Evolutionary conservation across 2,329 filamentous ascomycete species (phyloP).

Genomic region (Colletotrichum australisinense): DNA sequence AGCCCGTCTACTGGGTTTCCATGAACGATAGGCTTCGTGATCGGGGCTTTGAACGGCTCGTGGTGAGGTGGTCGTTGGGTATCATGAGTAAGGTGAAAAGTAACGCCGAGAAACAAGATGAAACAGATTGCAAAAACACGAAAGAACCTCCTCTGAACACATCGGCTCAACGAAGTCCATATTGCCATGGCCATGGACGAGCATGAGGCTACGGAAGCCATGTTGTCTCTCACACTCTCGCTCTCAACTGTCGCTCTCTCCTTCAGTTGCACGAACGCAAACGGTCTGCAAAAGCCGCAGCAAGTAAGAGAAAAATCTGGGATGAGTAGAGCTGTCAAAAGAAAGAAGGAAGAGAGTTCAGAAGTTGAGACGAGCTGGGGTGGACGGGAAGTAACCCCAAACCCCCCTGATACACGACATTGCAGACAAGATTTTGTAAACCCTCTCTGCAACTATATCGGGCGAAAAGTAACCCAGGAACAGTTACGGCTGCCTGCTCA

Average conservation of each 20-base stretch:
- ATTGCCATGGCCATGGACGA: neutral
- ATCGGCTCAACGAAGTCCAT: conserved; percentile 21
- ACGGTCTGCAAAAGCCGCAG: neutral
- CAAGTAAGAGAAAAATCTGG: neutral
- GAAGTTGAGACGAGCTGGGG: conserved; percentile 27
- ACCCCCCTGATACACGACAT: conserved; percentile 11
- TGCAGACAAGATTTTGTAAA: neutral
- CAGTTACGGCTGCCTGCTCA: neutral
- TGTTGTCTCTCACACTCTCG: neutral
- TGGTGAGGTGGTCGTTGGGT: conserved; percentile 20
- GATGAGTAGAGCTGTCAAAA: conserved; percentile 10
- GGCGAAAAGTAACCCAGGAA: neutral
- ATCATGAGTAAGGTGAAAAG: conserved; percentile 10
- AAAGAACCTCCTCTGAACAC: conserved; percentile 18
- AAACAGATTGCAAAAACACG: conserved; percentile 19
- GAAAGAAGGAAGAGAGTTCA: conserved; percentile 18
- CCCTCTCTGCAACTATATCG: neutral
- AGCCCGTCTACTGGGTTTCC: conserved; percentile 22
- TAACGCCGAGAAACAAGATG: conserved; percentile 14
- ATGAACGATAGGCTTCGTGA: conserved; percentile 29
- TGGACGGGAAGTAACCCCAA: conserved; percentile 2
- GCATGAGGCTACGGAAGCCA: conserved; percentile 13
- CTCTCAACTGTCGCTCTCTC: neutral
- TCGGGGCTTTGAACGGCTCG: conserved; percentile 25
- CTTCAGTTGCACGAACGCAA: neutral